Evolutionary conservation across 2,329 filamentous ascomycete genomes (phyloP).

Genomic region (Sordariomycetes sp.): DNA sequence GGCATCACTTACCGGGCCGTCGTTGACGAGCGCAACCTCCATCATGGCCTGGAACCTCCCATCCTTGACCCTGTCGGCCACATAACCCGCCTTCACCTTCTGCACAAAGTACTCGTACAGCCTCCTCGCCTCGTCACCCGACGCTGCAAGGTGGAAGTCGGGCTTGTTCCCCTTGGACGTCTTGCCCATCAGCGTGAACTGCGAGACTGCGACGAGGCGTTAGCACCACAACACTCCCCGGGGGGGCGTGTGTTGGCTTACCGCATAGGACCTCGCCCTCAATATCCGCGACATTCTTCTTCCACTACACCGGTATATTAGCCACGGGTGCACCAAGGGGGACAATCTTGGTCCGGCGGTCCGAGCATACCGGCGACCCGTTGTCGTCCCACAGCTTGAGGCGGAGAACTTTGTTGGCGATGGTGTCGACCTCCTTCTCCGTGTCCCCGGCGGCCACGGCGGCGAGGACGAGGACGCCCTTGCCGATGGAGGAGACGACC

Average conservation of each 20-base stretch:
- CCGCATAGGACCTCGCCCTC: slow-evolving; percentile 88
- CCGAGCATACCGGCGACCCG: slow-evolving; percentile 25
- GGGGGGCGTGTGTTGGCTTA: not conserved
- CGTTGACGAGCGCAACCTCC: slow-evolving; percentile 88
- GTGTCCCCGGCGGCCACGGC: slow-evolving; percentile 86
- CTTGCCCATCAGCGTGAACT: slow-evolving; percentile 85
- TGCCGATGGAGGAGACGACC: slow-evolving; percentile 80
- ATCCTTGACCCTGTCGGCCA: slow-evolving; percentile 67
- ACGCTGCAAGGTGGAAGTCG: slow-evolving; percentile 81
- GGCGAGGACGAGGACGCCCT: slow-evolving; percentile 80
- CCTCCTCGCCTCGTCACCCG: slow-evolving; percentile 61
- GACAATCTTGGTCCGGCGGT: not conserved
- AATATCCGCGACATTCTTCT: slow-evolving; percentile 77
- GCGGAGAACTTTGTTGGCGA: slow-evolving; percentile 79
- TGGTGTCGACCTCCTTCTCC: slow-evolving; percentile 68
- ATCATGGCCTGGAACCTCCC: slow-evolving; percentile 99
- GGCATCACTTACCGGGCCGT: slow-evolving; percentile 44
- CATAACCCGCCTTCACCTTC: slow-evolving; percentile 61
- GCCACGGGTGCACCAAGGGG: not conserved
- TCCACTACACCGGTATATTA: slow-evolving; percentile 51
- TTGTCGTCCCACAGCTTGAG: slow-evolving; percentile 87
- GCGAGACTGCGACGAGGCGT: slow-evolving; percentile 55
- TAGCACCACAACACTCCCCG: not conserved
- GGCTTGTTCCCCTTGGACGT: slow-evolving; percentile 96
- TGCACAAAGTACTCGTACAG: slow-evolving; percentile 77